phyloP scores from a whole-genome alignment of 129 eudicot species.

The Logfia minima region DNA sequence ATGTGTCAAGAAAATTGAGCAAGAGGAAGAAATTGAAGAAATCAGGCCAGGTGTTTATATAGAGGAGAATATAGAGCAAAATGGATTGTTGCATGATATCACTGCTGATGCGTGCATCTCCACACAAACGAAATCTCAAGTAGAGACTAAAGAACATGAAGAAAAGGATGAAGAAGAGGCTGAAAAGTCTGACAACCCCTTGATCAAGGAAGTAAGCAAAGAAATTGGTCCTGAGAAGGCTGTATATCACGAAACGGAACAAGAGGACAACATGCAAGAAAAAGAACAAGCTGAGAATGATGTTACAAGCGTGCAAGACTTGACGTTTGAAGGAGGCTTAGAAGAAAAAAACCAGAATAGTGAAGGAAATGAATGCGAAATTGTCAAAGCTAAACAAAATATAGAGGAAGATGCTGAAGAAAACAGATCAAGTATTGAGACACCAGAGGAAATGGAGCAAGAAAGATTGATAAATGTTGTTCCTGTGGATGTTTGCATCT shows the following conservation, averaged over 20 bases:
- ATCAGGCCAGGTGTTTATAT: constrained; percentile 1
- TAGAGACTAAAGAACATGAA: constrained; percentile 2
- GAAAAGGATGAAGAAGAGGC: constrained; percentile 8
- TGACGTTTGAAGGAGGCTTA: too few species aligned
- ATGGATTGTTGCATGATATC: not conserved
- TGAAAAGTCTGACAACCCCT: constrained; percentile 8
- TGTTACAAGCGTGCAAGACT: too few species aligned
- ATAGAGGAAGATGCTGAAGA: constrained; percentile 21
- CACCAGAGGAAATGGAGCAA: not conserved
- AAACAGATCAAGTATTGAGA: not conserved
- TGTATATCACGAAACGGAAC: constrained; percentile 3
- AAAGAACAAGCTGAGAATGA: too few species aligned
- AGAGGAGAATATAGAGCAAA: constrained; percentile 13
- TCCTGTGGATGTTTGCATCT: constrained; percentile 6
- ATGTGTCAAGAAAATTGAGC: constrained; percentile 12
- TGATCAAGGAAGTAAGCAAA: constrained; percentile 9
- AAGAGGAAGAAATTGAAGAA: constrained; percentile 28
- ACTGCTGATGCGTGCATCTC: constrained; percentile 21
- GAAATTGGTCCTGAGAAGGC: constrained; percentile 5
- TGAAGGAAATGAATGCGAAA: constrained; percentile 13
- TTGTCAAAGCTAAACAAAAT: constrained; percentile 13
- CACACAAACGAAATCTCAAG: constrained; percentile 6
- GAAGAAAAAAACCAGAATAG: not conserved
- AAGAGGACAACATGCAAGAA: too few species aligned
- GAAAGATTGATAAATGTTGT: not conserved